Evolutionary conservation across 1,284 basidiomycete species (phyloP).

Genomic region (Leccinum pachyderme): DNA sequence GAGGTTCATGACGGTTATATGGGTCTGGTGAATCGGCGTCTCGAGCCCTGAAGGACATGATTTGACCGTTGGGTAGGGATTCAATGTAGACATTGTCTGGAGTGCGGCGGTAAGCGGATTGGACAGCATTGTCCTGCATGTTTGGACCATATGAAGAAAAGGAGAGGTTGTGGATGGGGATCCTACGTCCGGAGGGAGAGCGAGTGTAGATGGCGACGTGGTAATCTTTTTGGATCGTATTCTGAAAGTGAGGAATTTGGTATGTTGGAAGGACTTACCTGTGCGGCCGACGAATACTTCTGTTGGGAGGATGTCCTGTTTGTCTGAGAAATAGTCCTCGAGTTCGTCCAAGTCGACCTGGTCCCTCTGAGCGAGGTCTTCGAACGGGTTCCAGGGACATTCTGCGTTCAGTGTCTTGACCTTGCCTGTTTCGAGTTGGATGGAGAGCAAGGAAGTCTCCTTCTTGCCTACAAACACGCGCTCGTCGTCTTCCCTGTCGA

Average conservation of each 20-base stretch:
- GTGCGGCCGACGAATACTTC: conserved; percentile 81
- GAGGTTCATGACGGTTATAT: conserved; percentile 34
- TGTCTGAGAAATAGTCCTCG: conserved; percentile 51
- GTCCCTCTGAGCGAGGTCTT: conserved; percentile 44
- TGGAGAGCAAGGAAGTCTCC: conserved; percentile 75
- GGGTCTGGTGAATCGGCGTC: conserved; percentile 24
- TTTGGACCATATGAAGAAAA: conserved; percentile 87
- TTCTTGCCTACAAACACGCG: conserved; percentile 84
- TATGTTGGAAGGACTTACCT: conserved; percentile 47
- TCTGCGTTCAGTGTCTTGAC: conserved; percentile 78
- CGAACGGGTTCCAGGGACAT: conserved; percentile 72
- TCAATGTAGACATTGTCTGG: conserved; percentile 78
- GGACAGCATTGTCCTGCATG: conserved; percentile 66
- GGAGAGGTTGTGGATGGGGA: conserved; percentile 69
- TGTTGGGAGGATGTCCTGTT: conserved; percentile 40
- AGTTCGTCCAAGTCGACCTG: conserved; percentile 67
- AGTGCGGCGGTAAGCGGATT: conserved; percentile 65
- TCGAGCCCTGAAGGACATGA: conserved; percentile 66
- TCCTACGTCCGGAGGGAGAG: conserved; percentile 32
- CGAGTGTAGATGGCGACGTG: conserved; percentile 66
- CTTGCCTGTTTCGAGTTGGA: conserved; percentile 81
- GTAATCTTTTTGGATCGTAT: conserved; percentile 51
- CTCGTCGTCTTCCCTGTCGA: conserved; percentile 61
- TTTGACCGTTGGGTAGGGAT: conserved; percentile 70
- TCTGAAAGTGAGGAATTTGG: conserved; percentile 6